A percentile compares a stretch with the other conserved stretches of the same genome.
phyloP scores from a whole-genome alignment of 768 basidiomycete species.

The Mycena latifolia region DNA sequence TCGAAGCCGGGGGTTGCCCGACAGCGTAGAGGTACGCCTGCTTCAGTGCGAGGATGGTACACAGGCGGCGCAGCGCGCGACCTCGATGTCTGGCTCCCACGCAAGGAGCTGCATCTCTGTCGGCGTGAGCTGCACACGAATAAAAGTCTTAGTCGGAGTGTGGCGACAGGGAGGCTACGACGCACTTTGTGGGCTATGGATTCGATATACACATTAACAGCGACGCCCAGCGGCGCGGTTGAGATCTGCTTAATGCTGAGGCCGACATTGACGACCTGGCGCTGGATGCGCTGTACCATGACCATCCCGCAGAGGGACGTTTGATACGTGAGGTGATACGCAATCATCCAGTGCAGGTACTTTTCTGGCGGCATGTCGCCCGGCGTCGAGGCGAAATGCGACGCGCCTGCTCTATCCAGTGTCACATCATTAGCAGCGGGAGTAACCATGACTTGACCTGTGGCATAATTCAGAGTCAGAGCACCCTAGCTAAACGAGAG shows the following conservation, averaged over 20 bases:
- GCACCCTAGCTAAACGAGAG: no score
- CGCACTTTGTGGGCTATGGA: conserved; percentile 82
- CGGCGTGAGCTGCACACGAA: conserved; percentile 46
- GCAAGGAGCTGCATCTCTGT: conserved; percentile 67
- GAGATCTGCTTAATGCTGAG: conserved; percentile 79
- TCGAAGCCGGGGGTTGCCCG: conserved; percentile 87
- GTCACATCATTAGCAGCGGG: conserved; percentile 88
- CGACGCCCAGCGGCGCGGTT: conserved; percentile 70
- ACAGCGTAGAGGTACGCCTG: conserved; percentile 87
- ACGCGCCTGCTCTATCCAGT: conserved; percentile 84
- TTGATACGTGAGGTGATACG: conserved; percentile 79
- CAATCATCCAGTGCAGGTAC: conserved; percentile 82
- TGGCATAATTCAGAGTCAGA: conserved; percentile 24
- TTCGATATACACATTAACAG: conserved; percentile 75
- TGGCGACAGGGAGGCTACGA: no score
- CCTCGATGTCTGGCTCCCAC: conserved; percentile 67
- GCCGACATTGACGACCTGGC: conserved; percentile 85
- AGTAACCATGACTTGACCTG: conserved; percentile 83
- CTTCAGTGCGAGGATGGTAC: conserved; percentile 84
- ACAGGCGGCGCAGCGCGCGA: conserved; percentile 79
- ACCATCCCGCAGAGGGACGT: conserved; percentile 85
- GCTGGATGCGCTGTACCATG: conserved; percentile 83
- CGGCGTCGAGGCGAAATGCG: conserved; percentile 51
- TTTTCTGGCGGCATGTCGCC: conserved; percentile 75
- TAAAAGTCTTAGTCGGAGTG: no score